A percentile compares a stretch with the other conserved stretches of the same genome.
Conservation (phyloP, 306 rosid species). For the Quercus agrifolia region DNA sequence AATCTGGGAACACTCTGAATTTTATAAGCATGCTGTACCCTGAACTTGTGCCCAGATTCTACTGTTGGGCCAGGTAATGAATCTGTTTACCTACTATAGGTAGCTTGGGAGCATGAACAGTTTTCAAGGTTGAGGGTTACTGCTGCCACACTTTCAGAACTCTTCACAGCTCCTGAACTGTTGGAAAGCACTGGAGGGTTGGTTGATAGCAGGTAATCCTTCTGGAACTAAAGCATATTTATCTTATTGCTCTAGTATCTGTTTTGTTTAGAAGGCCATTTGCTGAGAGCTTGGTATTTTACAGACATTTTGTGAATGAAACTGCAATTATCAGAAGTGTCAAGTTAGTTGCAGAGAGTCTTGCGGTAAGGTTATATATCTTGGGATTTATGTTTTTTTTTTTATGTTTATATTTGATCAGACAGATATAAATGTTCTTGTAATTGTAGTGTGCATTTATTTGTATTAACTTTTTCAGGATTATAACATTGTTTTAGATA, state of each 20-base stretch:
- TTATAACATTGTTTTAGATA: neutral
- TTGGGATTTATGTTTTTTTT: neutral
- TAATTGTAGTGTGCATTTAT: neutral
- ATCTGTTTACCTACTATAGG: constrained; percentile 63
- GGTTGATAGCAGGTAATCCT: constrained; percentile 72
- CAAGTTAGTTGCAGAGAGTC: constrained; percentile 92
- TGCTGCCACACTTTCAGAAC: constrained; percentile 90
- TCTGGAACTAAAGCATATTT: constrained; percentile 8
- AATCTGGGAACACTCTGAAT: constrained; percentile 6
- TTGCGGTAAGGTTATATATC: constrained; percentile 61
- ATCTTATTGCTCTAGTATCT: constrained; percentile 13
- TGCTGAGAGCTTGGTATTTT: constrained; percentile 40
- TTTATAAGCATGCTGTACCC: constrained; percentile 1
- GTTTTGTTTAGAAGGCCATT: constrained; percentile 14
- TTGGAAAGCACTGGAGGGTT: constrained; percentile 85
- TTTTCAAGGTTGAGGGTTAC: constrained; percentile 96
- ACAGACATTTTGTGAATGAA: constrained; percentile 72
- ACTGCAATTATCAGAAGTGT: constrained; percentile 69
- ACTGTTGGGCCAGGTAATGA: constrained; percentile 31
- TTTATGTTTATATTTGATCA: neutral
- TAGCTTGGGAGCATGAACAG: constrained; percentile 99
- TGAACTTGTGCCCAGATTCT: constrained; percentile 10
- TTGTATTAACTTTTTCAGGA: neutral
- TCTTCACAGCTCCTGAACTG: constrained; percentile 74
- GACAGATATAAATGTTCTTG: neutral